These are phyloP conservation scores for Nicotiana obtusifolia DNA, from an alignment of 257 asterid genomes.

Conservation along the genomic window DNA sequence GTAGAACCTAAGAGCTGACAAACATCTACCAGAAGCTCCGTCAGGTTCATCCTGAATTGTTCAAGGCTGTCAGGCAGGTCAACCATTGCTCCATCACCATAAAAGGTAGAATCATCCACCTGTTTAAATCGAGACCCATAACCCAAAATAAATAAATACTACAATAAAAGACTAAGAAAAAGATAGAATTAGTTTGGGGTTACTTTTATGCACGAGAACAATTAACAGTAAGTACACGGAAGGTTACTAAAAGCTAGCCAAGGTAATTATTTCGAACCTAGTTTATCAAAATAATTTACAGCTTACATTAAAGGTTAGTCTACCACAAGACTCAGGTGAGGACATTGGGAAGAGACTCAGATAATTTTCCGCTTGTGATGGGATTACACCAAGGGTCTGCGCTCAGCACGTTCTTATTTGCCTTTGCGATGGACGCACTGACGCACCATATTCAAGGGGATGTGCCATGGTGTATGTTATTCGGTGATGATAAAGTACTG, in stretches of 20 bases:
- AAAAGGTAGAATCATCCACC: conserved; percentile 63
- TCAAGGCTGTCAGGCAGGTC: conserved; percentile 72
- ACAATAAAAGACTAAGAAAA: neutral
- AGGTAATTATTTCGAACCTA: neutral
- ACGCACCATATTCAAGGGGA: too few relatives aligned
- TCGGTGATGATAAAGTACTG: too few relatives aligned
- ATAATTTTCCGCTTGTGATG: too few relatives aligned
- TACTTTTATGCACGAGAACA: neutral
- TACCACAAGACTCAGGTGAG: neutral
- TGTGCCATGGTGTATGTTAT: too few relatives aligned
- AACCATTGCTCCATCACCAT: conserved; percentile 42
- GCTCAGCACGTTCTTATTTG: too few relatives aligned
- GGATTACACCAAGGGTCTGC: too few relatives aligned
- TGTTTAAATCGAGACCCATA: conserved; percentile 24
- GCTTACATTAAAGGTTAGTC: neutral
- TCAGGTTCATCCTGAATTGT: conserved; percentile 72
- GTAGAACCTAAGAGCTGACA: conserved; percentile 74
- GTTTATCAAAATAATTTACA: neutral
- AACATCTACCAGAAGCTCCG: conserved; percentile 69
- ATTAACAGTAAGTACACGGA: neutral
- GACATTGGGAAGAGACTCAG: too few relatives aligned
- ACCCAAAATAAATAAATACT: conserved; percentile 3
- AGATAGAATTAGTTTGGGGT: conserved; percentile 4
- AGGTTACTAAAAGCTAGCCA: neutral
- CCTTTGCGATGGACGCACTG: too few relatives aligned